Evolutionary conservation across 345 rosid genomes (phyloP).

Genomic region (Gossypium sturtianum): DNA sequence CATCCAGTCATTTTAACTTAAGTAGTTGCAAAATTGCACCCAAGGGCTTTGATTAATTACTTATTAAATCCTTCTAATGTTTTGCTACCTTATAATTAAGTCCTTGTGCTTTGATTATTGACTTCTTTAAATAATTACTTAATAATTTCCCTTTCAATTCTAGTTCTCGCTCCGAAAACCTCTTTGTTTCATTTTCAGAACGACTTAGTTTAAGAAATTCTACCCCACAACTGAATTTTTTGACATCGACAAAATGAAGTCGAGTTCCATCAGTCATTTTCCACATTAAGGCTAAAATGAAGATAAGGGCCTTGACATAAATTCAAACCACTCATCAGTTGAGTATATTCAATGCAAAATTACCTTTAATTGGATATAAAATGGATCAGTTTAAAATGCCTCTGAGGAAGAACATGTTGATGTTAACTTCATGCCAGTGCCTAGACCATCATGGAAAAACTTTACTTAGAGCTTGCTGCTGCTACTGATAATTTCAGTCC

Average conservation of each 20-base stretch:
- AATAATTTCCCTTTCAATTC: no score
- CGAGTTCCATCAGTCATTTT: constrained; percentile 4
- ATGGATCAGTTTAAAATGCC: neutral
- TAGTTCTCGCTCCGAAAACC: no score
- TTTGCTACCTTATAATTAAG: no score
- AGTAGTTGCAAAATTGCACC: no score
- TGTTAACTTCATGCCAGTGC: constrained; percentile 15
- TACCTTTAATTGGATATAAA: neutral
- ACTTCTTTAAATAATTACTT: no score
- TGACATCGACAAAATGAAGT: neutral
- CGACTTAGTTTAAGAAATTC: no score
- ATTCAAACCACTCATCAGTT: neutral
- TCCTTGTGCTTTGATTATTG: no score
- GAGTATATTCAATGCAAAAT: neutral
- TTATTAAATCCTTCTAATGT: no score
- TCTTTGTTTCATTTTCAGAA: no score
- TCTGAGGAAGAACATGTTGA: constrained; percentile 30
- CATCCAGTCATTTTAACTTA: no score
- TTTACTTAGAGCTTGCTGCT: constrained; percentile 45
- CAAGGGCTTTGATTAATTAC: no score
- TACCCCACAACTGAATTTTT: no score
- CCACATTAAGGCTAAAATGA: neutral
- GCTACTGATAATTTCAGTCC: constrained; percentile 49
- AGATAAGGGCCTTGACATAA: neutral
- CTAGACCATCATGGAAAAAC: constrained; percentile 56